Evolutionary conservation across 106 monocot species (phyloP).

Genomic region (Apostasia shenzhenica): DNA sequence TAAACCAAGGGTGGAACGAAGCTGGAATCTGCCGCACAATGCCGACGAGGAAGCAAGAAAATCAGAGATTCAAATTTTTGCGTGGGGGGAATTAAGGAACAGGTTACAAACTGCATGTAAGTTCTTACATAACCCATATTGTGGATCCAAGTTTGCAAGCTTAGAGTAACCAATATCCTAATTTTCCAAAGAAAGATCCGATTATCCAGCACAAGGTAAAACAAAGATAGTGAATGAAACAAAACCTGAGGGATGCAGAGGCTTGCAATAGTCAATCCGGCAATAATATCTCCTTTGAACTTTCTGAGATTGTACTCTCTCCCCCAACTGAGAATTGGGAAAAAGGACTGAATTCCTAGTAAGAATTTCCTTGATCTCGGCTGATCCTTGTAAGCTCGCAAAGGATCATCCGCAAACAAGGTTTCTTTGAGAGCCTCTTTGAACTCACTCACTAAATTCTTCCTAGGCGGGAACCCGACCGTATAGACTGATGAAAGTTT

Average conservation of each 20-base stretch:
- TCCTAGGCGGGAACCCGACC: conserved; percentile 56
- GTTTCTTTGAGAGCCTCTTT: conserved; percentile 56
- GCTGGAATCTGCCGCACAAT: conserved; percentile 48
- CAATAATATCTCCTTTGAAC: conserved; percentile 76
- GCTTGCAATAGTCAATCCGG: conserved; percentile 94
- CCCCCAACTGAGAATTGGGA: conserved; percentile 78
- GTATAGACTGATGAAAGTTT: conserved; percentile 24
- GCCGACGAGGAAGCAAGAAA: background rate
- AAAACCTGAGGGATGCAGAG: conserved; percentile 92
- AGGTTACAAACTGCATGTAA: background rate
- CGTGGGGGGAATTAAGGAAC: background rate
- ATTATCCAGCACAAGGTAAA: background rate
- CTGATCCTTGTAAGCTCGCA: conserved; percentile 67
- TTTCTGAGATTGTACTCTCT: conserved; percentile 50
- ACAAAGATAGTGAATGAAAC: background rate
- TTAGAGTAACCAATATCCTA: conserved; percentile 27
- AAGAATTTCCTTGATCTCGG: conserved; percentile 45
- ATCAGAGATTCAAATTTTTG: background rate
- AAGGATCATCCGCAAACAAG: conserved; percentile 83
- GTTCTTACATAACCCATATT: conserved; percentile 24
- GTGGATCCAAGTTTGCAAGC: conserved; percentile 22
- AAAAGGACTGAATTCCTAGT: conserved; percentile 54
- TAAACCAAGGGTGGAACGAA: conserved; percentile 88
- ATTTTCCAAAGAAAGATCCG: too few relatives aligned
- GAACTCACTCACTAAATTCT: conserved; percentile 36